Evolutionary conservation across 371 early-diverging fungal species (phyloP), one percentile per base, ranked within the genome.

Genomic region (Zopfochytrium polystomum): DNA sequence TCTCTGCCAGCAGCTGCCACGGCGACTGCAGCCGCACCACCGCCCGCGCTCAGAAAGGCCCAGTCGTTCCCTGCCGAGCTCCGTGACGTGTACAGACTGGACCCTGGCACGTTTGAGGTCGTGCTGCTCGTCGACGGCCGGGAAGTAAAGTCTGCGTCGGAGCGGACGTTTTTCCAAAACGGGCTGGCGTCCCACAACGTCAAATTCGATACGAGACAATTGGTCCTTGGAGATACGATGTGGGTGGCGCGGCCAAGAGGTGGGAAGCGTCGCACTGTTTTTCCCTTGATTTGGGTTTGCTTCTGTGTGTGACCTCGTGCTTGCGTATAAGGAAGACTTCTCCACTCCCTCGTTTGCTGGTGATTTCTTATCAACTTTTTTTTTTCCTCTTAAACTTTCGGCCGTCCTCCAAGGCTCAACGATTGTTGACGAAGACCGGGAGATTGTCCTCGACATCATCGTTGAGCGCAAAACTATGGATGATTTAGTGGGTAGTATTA

Each of bases 401-500:
- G n/a, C n/a, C n/a, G n/a, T n/a, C n/a, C n/a, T n/a, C n/a, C n/a
- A n/a, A n/a, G n/a, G n/a, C n/a, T n/a, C n/a, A n/a, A n/a, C 42
- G 42, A 42, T 42, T 42, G 13, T 42, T 13, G 42, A 42, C n/a
- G 42, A 13, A 47, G 9, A 13, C 13, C 23, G 43, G 33, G 95
- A 94, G 54, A 70, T 92, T 18, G 87, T 93, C 13, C 71, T 95
- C 23, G 92, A 92, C 65, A 84, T 83, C 55, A 74, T 98, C 15
- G 68, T 95, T 2, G 99, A 99, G 72, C 83, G 99, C 27, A 99
- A 99, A 69, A 82, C 90, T 20, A 78, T 90, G 79, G 92, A 92
- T 58, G 99, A 99, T 75, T 73, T 99, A 48, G 83, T 90, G 1
- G 66, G 78, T 0, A 93, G 93, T 71, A 95, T 99, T 59, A 88